Base-by-base conservation (phyloP, 1,284 basidiomycete genomes). In the Leccinum pallidistipes region DNA sequence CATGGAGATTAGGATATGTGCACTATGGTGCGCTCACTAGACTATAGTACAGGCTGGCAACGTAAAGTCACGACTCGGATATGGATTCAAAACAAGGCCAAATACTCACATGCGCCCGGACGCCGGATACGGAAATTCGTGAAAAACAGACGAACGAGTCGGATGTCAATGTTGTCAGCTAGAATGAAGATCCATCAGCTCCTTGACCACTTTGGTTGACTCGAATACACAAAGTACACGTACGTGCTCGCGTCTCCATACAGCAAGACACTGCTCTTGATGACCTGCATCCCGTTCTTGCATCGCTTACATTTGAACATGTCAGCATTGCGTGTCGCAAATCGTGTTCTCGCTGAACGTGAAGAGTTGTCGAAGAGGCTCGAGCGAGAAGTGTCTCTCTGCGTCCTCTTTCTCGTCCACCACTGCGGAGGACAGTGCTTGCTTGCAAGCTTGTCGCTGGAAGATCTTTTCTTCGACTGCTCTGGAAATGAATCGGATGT, bases 391-490 rank as follows among this genome's bases (percentile, higher is more conserved):
- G 76, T 98, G 96, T 1, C 97, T 89, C 64, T 97, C 97, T 0
- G 94, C 88, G 71, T 97, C 94, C 76, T 97, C 92, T 65, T 95
- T 97, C 75, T 98, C 95, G 74, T 99, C 97, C 11, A 99, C 96
- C 4, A 99, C 96, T 24, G 95, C 95, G 0, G 96, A 95, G 0
- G 97, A 99, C 2, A 99, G 85, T 3, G 96, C 94, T 76, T 98
- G 95, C 76, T 99, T 99, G 71, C 91, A 92, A 49, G 96, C 95
- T 77, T 98, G 94, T 62, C 94, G 81, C 76, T 98, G 95, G 76
- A 97, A 95, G 65, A 98, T 97, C 81, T 98, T 99, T 77, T 99
- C 97, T 77, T 99, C 97, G 66, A 99, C 98, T 2, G 96, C 97
- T 1, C 97, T 97, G 1, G 95, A 92, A 69, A 98, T 96, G 77